Evolutionary conservation across 768 basidiomycete species (phyloP).

Genomic region (Rhodotorula diobovata): DNA sequence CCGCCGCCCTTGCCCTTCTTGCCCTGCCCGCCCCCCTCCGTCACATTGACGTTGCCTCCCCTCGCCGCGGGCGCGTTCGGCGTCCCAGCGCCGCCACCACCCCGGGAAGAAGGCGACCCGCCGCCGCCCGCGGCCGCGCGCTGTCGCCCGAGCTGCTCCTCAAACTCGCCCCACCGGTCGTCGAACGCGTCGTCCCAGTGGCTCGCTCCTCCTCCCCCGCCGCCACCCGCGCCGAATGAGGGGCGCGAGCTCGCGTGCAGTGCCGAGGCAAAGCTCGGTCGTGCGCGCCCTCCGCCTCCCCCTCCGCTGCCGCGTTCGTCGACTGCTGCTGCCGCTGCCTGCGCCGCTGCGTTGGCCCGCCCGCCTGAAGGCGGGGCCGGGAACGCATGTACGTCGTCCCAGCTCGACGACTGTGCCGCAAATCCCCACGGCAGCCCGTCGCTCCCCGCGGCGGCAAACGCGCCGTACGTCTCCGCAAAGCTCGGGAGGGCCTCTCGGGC

Average conservation of each 20-base stretch:
- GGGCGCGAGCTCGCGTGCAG: slow-evolving; percentile 49
- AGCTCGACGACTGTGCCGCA: neutral
- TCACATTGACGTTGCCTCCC: neutral
- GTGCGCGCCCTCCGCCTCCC: slow-evolving; percentile 59
- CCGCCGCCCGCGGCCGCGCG: neutral
- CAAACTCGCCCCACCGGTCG: slow-evolving; percentile 31
- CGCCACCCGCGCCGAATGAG: neutral
- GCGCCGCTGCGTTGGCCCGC: slow-evolving; percentile 36
- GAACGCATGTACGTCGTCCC: slow-evolving; percentile 47
- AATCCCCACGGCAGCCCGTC: neutral
- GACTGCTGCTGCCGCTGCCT: neutral
- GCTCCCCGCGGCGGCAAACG: neutral
- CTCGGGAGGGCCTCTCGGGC: slow-evolving; percentile 57
- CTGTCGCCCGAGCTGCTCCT: slow-evolving; percentile 35
- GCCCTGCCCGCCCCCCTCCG: slow-evolving; percentile 12
- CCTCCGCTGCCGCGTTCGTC: neutral
- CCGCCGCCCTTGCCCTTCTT: slow-evolving; percentile 17
- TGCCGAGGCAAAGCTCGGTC: slow-evolving; percentile 75
- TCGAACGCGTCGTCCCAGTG: slow-evolving; percentile 25
- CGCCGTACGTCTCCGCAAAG: slow-evolving; percentile 30
- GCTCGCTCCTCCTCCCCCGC: neutral
- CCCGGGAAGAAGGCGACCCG: neutral
- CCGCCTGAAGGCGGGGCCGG: slow-evolving; percentile 35
- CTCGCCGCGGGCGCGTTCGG: neutral
- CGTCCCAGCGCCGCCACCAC: no score